phyloP scores from a whole-genome alignment of 306 rosid species.

The Vigna unguiculata region DNA sequence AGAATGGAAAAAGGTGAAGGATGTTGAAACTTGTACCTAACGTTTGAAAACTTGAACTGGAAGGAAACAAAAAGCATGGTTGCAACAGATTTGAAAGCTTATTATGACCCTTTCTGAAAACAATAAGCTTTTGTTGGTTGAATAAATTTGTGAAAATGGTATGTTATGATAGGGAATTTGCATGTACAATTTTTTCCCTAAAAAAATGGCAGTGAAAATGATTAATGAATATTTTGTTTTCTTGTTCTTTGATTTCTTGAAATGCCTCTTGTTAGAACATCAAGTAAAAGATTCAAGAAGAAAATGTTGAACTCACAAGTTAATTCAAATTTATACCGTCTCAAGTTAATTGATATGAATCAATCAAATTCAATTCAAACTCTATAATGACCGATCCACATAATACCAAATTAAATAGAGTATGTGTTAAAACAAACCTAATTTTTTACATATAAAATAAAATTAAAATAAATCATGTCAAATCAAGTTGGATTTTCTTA shows the following conservation, averaged over 20 bases:
- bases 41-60: conserved; percentile 50
- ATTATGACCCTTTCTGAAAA: neutral
- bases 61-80: conserved; percentile 51
- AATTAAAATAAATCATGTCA: no score
- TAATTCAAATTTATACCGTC: no score
- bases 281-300: neutral
- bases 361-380: no score
- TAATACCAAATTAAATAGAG: no score
- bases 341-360: no score
- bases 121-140: conserved; percentile 37
- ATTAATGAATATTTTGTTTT: neutral
- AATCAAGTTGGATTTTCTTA: no score
- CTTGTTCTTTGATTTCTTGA: neutral
- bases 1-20: conserved; percentile 44
- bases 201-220: neutral
- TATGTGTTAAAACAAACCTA: no score
- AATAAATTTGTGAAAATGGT: neutral
- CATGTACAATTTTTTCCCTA: neutral
- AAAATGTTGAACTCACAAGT: neutral
- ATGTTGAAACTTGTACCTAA: conserved; percentile 56
- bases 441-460: no score
- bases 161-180: neutral
- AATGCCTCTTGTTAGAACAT: neutral
- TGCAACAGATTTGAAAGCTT: conserved; percentile 19
- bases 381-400: no score